A percentile compares a stretch with the other conserved stretches of the same genome.
Evolutionary conservation across 2,329 filamentous ascomycete genomes (phyloP).

Genomic region (Aureobasidium musti): DNA sequence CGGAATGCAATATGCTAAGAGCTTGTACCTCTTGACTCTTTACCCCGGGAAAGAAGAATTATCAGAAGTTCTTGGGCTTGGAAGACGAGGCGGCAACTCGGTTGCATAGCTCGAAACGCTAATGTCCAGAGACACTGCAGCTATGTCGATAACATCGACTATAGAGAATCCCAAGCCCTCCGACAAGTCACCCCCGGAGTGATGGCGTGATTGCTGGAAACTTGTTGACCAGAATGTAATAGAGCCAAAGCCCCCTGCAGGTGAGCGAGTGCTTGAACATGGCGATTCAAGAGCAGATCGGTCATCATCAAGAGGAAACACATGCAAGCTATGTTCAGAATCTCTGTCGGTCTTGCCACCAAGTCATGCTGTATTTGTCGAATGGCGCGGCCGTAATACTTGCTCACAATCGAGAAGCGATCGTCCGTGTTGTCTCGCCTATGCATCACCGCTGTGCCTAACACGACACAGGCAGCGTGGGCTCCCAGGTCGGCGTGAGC

Average conservation of each 20-base stretch:
- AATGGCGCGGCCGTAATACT: background rate
- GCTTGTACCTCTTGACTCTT: background rate
- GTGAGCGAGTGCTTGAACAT: background rate
- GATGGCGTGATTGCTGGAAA: no score
- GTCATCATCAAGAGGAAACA: background rate
- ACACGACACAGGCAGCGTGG: background rate
- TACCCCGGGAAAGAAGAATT: background rate
- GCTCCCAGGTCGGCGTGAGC: background rate
- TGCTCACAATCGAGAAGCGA: background rate
- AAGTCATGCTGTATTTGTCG: conserved; percentile 1
- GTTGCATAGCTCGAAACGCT: background rate
- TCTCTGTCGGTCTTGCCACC: background rate
- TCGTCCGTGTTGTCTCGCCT: background rate
- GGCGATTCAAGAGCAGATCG: background rate
- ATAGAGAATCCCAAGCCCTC: background rate
- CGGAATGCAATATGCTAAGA: background rate
- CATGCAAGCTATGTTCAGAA: background rate
- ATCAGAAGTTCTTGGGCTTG: background rate
- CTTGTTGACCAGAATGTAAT: background rate
- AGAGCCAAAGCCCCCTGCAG: background rate
- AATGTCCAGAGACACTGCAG: background rate
- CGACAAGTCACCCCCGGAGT: no score
- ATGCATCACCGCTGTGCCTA: background rate
- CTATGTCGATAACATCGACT: background rate
- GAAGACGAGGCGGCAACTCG: background rate